These are phyloP conservation scores for Melampsora americana DNA, from an alignment of 1,284 basidiomycete species.

Conservation along the genomic window DNA sequence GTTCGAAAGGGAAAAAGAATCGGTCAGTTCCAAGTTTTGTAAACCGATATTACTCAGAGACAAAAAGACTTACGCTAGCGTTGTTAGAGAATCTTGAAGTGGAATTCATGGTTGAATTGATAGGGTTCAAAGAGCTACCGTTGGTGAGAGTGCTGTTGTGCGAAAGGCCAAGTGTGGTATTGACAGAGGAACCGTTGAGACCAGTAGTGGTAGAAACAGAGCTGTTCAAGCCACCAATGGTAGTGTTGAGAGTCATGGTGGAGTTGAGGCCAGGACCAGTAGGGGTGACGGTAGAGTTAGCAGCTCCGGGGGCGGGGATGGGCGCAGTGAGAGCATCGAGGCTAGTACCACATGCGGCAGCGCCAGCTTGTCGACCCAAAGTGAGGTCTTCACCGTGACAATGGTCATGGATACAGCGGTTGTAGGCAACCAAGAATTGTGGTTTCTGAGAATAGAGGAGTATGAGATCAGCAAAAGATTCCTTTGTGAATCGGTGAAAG, in stretches of 20 bases:
- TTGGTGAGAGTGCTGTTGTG: neutral
- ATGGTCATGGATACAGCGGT: constrained; percentile 1
- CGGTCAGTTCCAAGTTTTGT: neutral
- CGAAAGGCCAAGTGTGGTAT: neutral
- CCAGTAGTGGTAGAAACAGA: neutral
- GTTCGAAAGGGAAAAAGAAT: neutral
- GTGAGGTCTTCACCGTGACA: neutral
- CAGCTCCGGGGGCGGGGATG: neutral
- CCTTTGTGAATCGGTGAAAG: neutral
- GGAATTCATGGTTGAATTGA: neutral
- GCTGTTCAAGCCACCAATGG: too few species aligned
- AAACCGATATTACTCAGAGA: too few species aligned
- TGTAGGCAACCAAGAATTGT: constrained; percentile 4
- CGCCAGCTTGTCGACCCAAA: neutral
- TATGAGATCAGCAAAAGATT: too few species aligned
- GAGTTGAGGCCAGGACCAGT: neutral
- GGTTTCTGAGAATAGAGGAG: neutral
- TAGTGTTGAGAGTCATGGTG: too few species aligned
- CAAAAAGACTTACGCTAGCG: too few species aligned
- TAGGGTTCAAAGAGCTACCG: neutral
- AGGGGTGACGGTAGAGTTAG: neutral
- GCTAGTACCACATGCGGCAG: constrained; percentile 1
- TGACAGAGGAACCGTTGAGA: neutral
- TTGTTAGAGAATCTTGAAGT: too few species aligned
- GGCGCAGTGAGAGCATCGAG: neutral